Percentiles rank a stretch among this genome's conserved stretches.
Conservation (phyloP, 2,329 filamentous ascomycete species). For the Exophiala sp. region DNA sequence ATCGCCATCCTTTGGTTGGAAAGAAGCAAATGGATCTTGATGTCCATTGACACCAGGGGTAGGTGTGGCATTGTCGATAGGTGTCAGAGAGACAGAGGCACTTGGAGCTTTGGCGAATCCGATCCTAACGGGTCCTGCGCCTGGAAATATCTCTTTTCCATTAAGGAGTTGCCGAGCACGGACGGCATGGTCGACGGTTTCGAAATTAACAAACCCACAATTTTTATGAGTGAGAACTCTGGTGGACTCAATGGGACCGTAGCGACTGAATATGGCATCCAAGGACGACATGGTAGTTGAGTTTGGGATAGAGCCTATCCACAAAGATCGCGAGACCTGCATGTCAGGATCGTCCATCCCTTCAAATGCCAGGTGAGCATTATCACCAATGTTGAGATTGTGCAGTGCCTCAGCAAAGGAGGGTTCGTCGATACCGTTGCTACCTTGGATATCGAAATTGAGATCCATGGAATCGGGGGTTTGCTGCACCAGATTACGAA, state of each 20-base stretch:
- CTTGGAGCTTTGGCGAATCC: constrained; percentile 97
- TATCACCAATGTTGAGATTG: constrained; percentile 21
- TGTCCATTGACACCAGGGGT: constrained; percentile 64
- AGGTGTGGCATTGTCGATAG: constrained; percentile 84
- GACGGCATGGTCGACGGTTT: constrained; percentile 84
- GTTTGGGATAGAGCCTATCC: constrained; percentile 95
- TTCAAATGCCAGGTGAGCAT: constrained; percentile 50
- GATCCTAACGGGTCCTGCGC: constrained; percentile 88
- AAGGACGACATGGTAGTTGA: constrained; percentile 95
- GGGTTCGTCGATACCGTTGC: constrained; percentile 12
- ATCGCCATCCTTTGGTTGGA: constrained; percentile 31
- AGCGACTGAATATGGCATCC: constrained; percentile 91
- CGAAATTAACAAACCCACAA: constrained; percentile 98
- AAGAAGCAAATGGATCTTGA: constrained; percentile 19
- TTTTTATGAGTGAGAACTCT: constrained; percentile 97
- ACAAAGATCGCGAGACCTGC: constrained; percentile 79
- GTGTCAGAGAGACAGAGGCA: constrained; percentile 72
- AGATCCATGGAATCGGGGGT: constrained; percentile 10
- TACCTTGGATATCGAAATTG: constrained; percentile 18
- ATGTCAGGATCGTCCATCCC: constrained; percentile 74
- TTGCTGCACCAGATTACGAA: constrained; percentile 68
- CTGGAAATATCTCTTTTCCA: constrained; percentile 96
- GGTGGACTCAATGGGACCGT: constrained; percentile 84
- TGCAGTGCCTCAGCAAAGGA: constrained; percentile 23
- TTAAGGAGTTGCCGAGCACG: constrained; percentile 85